Evolutionary conservation across 352 stramenopile species (phyloP), one percentile per base, ranked within the genome.

Genomic region (Phytophthora pinifolia): DNA sequence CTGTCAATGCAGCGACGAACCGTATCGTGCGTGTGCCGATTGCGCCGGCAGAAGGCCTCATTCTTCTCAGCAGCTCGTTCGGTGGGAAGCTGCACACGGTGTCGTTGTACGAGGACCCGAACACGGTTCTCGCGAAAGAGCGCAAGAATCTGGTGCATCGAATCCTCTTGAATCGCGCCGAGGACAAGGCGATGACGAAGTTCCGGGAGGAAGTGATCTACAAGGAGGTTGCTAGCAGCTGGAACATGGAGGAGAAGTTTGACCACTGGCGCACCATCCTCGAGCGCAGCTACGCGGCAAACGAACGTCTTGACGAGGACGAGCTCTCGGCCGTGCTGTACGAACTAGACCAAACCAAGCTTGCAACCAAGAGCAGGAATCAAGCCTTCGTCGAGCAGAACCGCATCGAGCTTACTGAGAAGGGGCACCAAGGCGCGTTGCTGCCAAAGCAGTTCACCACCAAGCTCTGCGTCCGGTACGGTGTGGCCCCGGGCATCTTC

Each of bases 21-120:
- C 77, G 77, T 15, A 86, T 91, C 45, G 67, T 97, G 7, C 79
- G 84, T n/a, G 72, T 96, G 22, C 90, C 90, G 13, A 86, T 96
- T 17, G 90, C 88, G 20, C 90, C 90, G 1, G 76, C 88, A 0
- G 86, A 97, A 35, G 89, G 89, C 2, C 78, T 97, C 20, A 71
- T 97, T 6, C 70, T 97, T 36, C 66, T 87, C 20, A 89, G 79
- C 52, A 92, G 80, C 38, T 76, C 76, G 2, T 96, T 96, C 45
- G 83, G 83, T 31, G 81, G 81, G 15, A 91, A 88, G 49, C 72
- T 86, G 27, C 83, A 91, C 64, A 76, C 79, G 0, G 86, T 94
- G 10, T 92, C 83, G 14, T 55, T 95, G 9, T 79, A 85, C 18
- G 54, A 78, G 27, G 83, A 93, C 46, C 60, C 69, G 15, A 92